Evolutionary conservation across 2,329 filamentous ascomycete species (phyloP), one percentile per base, ranked within the genome.

Genomic region (Rutstroemia sp.): DNA sequence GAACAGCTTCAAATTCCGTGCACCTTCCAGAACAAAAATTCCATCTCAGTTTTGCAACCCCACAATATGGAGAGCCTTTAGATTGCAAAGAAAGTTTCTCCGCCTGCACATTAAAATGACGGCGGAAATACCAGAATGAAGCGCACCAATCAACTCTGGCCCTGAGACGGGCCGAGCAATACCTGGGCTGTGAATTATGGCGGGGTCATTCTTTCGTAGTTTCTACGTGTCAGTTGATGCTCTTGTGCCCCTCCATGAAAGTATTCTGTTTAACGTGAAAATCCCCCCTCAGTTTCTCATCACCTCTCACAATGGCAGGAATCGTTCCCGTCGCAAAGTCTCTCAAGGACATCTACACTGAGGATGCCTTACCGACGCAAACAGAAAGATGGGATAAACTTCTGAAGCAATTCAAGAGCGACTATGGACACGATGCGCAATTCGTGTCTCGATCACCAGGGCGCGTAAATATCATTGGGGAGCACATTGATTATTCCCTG

Each of bases 401-500:
- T 45, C 75, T 92, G 44, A 74, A 80, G 51, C 79, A 79, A 63
- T 97, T 97, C 73, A 76, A 84, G 63, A 73, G 79, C 57, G 75
- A 74, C 44, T 95, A 92, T 73, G 85, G 83, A 64, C 78, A 82
- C 51, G 75, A 78, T 16, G 84, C 92, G 40, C 80, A 88, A 58
- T 96, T 96, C 67, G 83, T 97, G 19, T 83, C 92, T 9, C 86
- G 94, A 61, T 96, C 92, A 55, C 94, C 94, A 1, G 94, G 94
- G 58, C 83, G 94, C 63, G 94, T 99, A 63, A 97, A 97, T 76
- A 94, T 99, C 68, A 96, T 99, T 70, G 94, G 94, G 72, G 94
- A 99, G 79, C 94, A 99, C 76, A 96, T 99, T 68, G 94, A 99
- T 76, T 99, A 99, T 76, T 96, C 90, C 14, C 82, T 99, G 19